These are phyloP conservation scores for Microsporum audouinii DNA, from an alignment of 2,329 filamentous ascomycete species.

Conservation along the genomic window DNA sequence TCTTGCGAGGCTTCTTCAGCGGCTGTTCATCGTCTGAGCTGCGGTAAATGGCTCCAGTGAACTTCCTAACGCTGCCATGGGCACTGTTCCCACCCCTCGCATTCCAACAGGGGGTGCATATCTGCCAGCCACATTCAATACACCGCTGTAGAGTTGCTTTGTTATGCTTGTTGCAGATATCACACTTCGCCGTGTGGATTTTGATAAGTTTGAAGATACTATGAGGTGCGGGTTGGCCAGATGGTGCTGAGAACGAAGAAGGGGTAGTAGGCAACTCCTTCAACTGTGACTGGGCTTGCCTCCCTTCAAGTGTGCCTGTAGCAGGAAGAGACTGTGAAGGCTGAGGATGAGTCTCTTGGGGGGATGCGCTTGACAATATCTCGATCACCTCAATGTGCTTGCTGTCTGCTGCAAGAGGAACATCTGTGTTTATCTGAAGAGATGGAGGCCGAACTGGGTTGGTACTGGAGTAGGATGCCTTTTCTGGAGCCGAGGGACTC, in stretches of 20 bases:
- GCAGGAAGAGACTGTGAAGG: not conserved
- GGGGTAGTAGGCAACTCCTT: not conserved
- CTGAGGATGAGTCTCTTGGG: not conserved
- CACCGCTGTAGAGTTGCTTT: slow-evolving; percentile 25
- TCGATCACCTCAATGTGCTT: slow-evolving; percentile 3
- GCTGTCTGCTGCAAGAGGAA: not conserved
- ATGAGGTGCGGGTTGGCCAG: slow-evolving; percentile 8
- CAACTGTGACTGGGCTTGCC: not conserved
- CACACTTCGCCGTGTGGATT: slow-evolving; percentile 30
- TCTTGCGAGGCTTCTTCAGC: not conserved
- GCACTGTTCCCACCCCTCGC: slow-evolving; percentile 13
- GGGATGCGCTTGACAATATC: slow-evolving; percentile 5
- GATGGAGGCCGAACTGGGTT: not conserved
- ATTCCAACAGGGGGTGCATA: slow-evolving; percentile 24
- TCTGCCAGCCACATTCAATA: slow-evolving; percentile 25
- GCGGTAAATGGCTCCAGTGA: slow-evolving; percentile 12
- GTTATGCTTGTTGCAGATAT: slow-evolving; percentile 27
- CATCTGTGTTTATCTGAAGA: not conserved
- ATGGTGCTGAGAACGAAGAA: not conserved
- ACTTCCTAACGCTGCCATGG: slow-evolving; percentile 14
- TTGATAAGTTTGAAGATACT: slow-evolving; percentile 20
- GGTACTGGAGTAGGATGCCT: not conserved
- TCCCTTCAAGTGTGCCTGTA: not conserved
- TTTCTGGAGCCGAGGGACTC: not conserved
- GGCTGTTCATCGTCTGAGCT: slow-evolving; percentile 5